phyloP scores from a whole-genome alignment of 2,329 filamentous ascomycete genomes.

The Stagonosporopsis vannaccii region DNA sequence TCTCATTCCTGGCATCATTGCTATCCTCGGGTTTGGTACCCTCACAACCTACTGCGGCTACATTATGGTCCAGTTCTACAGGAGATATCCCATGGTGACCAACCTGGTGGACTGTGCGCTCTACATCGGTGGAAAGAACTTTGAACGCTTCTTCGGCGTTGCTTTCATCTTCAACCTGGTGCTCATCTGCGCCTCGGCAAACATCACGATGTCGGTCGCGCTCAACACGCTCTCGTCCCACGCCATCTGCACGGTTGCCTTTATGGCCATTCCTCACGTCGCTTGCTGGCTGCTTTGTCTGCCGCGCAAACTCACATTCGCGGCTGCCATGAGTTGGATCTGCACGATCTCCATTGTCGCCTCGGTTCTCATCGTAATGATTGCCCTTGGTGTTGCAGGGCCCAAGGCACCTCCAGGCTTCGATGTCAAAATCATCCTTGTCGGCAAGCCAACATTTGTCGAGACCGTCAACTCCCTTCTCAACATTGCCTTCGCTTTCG shows the following conservation, averaged over 20 bases:
- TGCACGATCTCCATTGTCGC: conserved; percentile 64
- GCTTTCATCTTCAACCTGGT: conserved; percentile 39
- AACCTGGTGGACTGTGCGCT: conserved; percentile 41
- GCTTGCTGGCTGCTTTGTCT: conserved; percentile 67
- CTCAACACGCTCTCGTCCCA: conserved; percentile 69
- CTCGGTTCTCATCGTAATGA: conserved; percentile 72
- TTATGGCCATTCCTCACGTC: conserved; percentile 66
- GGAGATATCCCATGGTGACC: conserved; percentile 37
- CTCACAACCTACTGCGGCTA: conserved; percentile 40
- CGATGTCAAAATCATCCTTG: conserved; percentile 30
- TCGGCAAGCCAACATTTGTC: conserved; percentile 39
- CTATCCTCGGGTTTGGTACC: conserved; percentile 36
- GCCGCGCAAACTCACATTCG: conserved; percentile 67
- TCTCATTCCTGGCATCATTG: conserved; percentile 41
- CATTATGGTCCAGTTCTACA: conserved; percentile 38
- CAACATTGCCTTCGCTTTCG: conserved; percentile 75
- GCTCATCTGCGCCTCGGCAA: conserved; percentile 38
- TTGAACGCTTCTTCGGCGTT: conserved; percentile 35
- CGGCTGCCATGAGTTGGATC: conserved; percentile 67
- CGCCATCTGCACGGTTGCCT: conserved; percentile 69
- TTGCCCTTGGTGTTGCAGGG: conserved; percentile 65
- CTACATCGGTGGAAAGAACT: conserved; percentile 37
- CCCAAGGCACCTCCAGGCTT: conserved; percentile 46
- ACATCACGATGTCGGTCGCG: conserved; percentile 60
- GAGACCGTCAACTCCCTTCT: conserved; percentile 38